Base-by-base conservation (phyloP, 768 basidiomycete species). In the Pisolithus tinctorius region DNA sequence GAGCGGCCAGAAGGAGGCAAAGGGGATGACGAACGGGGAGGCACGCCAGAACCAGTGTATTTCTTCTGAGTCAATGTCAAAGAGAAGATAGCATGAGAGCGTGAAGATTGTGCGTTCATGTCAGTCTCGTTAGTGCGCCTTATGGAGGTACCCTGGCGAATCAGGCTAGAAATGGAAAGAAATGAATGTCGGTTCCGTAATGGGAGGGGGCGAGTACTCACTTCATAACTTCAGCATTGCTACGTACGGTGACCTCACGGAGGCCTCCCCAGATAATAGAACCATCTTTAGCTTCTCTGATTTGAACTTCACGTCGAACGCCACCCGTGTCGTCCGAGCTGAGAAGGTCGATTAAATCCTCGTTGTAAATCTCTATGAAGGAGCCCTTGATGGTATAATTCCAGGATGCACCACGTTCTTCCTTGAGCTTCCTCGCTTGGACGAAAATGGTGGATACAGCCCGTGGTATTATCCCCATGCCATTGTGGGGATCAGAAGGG, bases 41-140 rank as follows among this genome's bases (percentile, higher is more conserved):
- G 86, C 3, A 75, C 68, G 11, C 80, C 78, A 20, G 81, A 77
- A 25, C 93, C 92, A 34, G 79, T 76, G 63, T 74, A 91, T 67
- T 86, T 93, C 74, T 87, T 91, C 71, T 97, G 95, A 4, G 84
- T 89, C 49, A 99, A 74, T 11, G 92, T 96, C 48, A 99, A 75
- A 37, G 95, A 97, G 71, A 99, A 98, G 68, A 99, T 98, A 55
- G 96, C 96, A 78, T 99, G 96, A 27, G 93, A 96, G 52, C 96
- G 87, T 38, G 95, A 97, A 1, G 90, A 93, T 67, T 96, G 93
- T 25, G 95, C 92, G 66, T 99, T 99, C 95, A 98, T 97, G 63
- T 93, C 91, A 30, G 96, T 99, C 68, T 94, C 91, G 56, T 95
- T 94, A 9, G 96, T 98, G 50, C 94, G 83, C 29, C 96, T 80